Evolutionary conservation across 768 basidiomycete genomes (phyloP).

Genomic region (Suillus subluteus): DNA sequence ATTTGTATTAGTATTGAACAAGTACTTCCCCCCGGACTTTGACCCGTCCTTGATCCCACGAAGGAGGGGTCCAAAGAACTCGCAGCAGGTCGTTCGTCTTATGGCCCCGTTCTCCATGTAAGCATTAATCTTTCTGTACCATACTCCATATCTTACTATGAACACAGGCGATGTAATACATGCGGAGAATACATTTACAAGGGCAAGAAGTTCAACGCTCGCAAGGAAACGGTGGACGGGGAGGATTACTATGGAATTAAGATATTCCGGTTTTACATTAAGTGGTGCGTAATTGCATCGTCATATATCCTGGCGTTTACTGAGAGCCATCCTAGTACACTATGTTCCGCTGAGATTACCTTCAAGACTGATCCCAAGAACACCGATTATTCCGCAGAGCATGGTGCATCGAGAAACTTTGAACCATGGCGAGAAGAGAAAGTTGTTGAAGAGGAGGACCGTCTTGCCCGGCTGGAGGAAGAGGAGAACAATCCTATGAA

Average conservation of each 20-base stretch:
- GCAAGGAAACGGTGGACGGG: slow-evolving; percentile 96
- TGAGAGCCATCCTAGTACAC: slow-evolving; percentile 59
- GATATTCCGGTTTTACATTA: slow-evolving; percentile 92
- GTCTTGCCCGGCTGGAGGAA: slow-evolving; percentile 82
- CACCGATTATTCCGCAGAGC: slow-evolving; percentile 91
- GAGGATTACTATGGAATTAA: slow-evolving; percentile 99
- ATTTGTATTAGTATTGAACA: slow-evolving; percentile 75
- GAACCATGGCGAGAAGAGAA: slow-evolving; percentile 94
- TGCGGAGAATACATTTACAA: slow-evolving; percentile 99
- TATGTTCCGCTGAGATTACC: slow-evolving; percentile 97
- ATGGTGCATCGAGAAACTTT: slow-evolving; percentile 96
- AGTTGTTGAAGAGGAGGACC: slow-evolving; percentile 80
- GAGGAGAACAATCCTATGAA: slow-evolving; percentile 99
- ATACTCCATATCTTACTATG: slow-evolving; percentile 17
- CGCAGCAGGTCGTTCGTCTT: slow-evolving; percentile 95
- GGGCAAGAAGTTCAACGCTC: slow-evolving; percentile 99
- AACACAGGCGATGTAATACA: slow-evolving; percentile 81
- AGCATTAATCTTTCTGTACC: slow-evolving; percentile 25
- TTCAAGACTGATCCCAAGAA: slow-evolving; percentile 99
- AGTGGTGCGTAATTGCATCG: slow-evolving; percentile 64
- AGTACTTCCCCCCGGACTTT: slow-evolving; percentile 97
- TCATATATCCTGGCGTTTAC: slow-evolving; percentile 15
- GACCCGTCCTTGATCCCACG: slow-evolving; percentile 96
- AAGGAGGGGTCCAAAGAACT: slow-evolving; percentile 88
- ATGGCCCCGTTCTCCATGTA: slow-evolving; percentile 99